These are phyloP conservation scores for Pugionium dolabratum DNA, from an alignment of 345 rosid species.

Conservation along the genomic window DNA sequence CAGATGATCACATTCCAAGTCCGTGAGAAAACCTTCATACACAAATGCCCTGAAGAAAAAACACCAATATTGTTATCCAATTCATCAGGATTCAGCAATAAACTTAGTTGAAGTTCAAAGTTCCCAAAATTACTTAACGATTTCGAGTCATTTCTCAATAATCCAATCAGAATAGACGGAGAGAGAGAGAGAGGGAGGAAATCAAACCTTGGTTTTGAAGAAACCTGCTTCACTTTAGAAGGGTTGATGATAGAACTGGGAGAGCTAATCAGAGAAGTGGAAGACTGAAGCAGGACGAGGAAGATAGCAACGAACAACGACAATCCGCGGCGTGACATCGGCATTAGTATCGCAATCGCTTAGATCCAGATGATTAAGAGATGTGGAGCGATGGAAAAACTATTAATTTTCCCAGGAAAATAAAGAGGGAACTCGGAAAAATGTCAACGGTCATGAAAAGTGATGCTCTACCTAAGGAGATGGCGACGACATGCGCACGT, in stretches of 20 bases:
- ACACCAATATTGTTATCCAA: not conserved
- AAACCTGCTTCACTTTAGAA: constrained; percentile 79
- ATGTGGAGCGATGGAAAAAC: constrained; percentile 11
- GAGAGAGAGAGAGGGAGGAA: not conserved
- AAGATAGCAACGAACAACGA: constrained; percentile 44
- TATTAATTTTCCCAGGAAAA: constrained; percentile 11
- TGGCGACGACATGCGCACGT: constrained; percentile 44
- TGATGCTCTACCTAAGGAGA: constrained; percentile 33
- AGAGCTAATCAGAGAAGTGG: constrained; percentile 50
- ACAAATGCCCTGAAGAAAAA: constrained; percentile 70
- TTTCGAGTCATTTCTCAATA: not conserved
- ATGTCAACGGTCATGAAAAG: constrained; percentile 43
- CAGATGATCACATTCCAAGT: constrained; percentile 93
- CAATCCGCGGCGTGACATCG: constrained; percentile 31
- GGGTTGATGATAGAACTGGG: constrained; percentile 74
- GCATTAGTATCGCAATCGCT: constrained; percentile 18
- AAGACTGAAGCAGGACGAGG: constrained; percentile 43
- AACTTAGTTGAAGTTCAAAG: not conserved
- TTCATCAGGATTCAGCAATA: not conserved
- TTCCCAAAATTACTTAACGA: constrained; percentile 2
- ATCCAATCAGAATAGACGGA: constrained; percentile 1
- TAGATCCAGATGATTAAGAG: constrained; percentile 28
- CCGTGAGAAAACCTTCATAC: constrained; percentile 86
- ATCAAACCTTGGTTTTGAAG: constrained; percentile 78
- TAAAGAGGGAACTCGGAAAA: constrained; percentile 33